phyloP scores from a whole-genome alignment of 768 basidiomycete genomes.

The Termitomyces sp. region DNA sequence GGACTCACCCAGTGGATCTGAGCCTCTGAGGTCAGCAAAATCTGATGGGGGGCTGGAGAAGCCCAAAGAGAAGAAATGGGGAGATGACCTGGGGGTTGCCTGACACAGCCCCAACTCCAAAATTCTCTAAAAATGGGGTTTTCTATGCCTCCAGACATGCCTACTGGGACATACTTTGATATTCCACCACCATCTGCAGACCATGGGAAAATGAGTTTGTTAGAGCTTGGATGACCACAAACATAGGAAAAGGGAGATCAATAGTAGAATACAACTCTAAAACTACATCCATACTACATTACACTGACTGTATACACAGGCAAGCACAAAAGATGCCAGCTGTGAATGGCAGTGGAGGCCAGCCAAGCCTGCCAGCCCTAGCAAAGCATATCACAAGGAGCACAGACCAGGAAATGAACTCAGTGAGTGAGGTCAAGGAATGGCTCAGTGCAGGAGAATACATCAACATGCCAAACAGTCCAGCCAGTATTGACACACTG shows the following conservation, averaged over 20 bases:
- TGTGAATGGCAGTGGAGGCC: background rate
- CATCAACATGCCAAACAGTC: background rate
- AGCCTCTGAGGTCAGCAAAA: no score
- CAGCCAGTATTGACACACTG: background rate
- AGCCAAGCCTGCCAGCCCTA: background rate
- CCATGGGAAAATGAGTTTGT: background rate
- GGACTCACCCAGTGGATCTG: no score
- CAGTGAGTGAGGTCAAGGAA: background rate
- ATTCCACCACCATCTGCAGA: background rate
- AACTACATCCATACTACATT: background rate
- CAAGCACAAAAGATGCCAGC: background rate
- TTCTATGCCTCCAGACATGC: no score
- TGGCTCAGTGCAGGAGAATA: background rate
- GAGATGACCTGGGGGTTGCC: no score
- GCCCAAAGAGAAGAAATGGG: no score
- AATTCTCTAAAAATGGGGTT: no score
- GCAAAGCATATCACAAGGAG: background rate
- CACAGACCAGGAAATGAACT: background rate
- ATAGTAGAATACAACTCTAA: background rate
- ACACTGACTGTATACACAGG: background rate
- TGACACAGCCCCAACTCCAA: no score
- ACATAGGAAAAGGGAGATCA: background rate
- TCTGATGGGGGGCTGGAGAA: no score
- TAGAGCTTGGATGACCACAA: background rate
- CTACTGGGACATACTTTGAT: background rate